phyloP scores from a whole-genome alignment of 805 yeast genomes.

The Candida methanosorbosa region DNA sequence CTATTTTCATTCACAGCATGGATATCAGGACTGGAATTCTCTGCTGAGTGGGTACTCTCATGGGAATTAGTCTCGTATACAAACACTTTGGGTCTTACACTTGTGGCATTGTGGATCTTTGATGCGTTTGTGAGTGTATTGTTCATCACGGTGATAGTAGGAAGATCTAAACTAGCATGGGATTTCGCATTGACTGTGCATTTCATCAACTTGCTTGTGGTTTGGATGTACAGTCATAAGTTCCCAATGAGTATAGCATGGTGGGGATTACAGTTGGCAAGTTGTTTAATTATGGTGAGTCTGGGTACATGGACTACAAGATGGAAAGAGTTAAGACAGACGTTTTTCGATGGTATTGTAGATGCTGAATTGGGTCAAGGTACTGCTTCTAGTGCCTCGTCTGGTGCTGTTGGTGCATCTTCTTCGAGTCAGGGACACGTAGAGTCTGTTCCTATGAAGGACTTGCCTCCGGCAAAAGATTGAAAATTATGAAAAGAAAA shows the following conservation, averaged over 20 bases:
- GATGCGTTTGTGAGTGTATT: slow-evolving; percentile 78
- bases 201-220: slow-evolving; percentile 63
- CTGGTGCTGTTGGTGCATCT: not conserved
- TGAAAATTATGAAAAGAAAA: too few relatives aligned
- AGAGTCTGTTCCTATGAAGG: slow-evolving; percentile 2
- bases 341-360: slow-evolving; percentile 79
- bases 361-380: slow-evolving; percentile 46
- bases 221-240: slow-evolving; percentile 52
- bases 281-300: slow-evolving; percentile 60
- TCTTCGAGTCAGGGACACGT: not conserved
- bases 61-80: slow-evolving; percentile 70
- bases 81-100: slow-evolving; percentile 72
- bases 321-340: slow-evolving; percentile 84
- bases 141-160: slow-evolving; percentile 80
- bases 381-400: not conserved
- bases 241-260: slow-evolving; percentile 70
- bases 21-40: slow-evolving; percentile 63
- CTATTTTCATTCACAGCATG: slow-evolving; percentile 58
- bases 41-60: slow-evolving; percentile 64
- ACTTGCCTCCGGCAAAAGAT: slow-evolving; percentile 1
- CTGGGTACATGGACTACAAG: slow-evolving; percentile 86
- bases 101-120: slow-evolving; percentile 70
- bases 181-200: slow-evolving; percentile 95
- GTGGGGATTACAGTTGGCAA: slow-evolving; percentile 74
- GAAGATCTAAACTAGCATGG: slow-evolving; percentile 90